A percentile compares a stretch with the other conserved stretches of the same genome.
Conservation (phyloP, 208 protist species). For the Herpetomonas samuelpessoai region DNA sequence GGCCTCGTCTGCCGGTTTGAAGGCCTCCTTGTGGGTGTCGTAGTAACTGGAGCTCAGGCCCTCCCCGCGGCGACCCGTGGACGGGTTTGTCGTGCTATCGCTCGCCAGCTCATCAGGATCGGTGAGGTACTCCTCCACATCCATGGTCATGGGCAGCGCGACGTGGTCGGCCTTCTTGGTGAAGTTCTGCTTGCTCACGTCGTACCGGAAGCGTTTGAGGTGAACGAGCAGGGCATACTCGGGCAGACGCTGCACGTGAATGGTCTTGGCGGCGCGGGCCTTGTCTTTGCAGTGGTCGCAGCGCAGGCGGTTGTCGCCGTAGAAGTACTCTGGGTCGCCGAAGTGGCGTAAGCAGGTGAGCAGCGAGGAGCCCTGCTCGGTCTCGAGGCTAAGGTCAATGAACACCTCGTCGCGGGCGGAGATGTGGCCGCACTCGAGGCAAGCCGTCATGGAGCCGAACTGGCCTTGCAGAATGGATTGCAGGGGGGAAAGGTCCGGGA, state of each 20-base stretch:
- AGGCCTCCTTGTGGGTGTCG: slow-evolving; percentile 18
- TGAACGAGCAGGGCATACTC: slow-evolving; percentile 87
- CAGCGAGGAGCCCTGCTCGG: slow-evolving; percentile 77
- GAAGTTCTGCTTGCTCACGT: slow-evolving; percentile 56
- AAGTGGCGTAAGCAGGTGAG: slow-evolving; percentile 74
- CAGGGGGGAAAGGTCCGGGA: slow-evolving; percentile 37
- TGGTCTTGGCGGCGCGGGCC: slow-evolving; percentile 73
- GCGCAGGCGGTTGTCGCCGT: slow-evolving; percentile 76
- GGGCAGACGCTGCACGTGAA: slow-evolving; percentile 83
- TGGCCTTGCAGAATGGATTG: slow-evolving; percentile 74
- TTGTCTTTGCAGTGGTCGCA: slow-evolving; percentile 69
- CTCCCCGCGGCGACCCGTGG: background rate
- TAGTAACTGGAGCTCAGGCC: background rate
- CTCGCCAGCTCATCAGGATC: slow-evolving; percentile 15
- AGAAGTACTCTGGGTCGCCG: slow-evolving; percentile 71
- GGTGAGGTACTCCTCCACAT: slow-evolving; percentile 74
- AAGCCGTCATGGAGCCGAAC: slow-evolving; percentile 73
- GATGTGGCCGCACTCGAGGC: slow-evolving; percentile 70
- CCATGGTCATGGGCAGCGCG: slow-evolving; percentile 83
- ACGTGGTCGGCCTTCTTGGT: slow-evolving; percentile 86
- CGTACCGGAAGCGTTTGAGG: slow-evolving; percentile 92
- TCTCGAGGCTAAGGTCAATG: slow-evolving; percentile 83
- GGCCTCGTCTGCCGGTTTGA: slow-evolving; percentile 32
- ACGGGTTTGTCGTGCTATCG: slow-evolving; percentile 1
- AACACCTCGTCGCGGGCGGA: slow-evolving; percentile 69